phyloP scores from a whole-genome alignment of 768 basidiomycete genomes.

The Suillus occidentalis region DNA sequence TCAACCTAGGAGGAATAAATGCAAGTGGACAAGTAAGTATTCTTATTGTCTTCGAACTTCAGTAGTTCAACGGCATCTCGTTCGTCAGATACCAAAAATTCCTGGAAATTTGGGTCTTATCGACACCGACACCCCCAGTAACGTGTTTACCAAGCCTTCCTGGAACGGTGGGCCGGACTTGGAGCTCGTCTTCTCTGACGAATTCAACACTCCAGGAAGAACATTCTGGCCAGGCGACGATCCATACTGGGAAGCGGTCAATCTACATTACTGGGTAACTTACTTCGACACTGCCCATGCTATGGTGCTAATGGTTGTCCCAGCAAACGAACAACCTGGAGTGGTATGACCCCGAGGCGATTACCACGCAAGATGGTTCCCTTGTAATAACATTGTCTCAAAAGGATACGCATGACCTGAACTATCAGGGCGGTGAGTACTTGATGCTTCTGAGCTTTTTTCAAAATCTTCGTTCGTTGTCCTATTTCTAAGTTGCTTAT shows the following conservation, averaged over 20 bases:
- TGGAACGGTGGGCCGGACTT: slow-evolving; percentile 57
- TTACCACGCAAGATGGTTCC: slow-evolving; percentile 51
- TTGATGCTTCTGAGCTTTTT: slow-evolving; percentile 19
- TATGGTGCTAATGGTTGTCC: slow-evolving; percentile 25
- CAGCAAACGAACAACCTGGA: slow-evolving; percentile 53
- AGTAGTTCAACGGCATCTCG: neutral
- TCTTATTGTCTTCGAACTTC: neutral
- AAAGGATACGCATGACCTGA: slow-evolving; percentile 44
- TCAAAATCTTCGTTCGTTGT: slow-evolving; percentile 21
- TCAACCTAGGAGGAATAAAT: slow-evolving; percentile 74
- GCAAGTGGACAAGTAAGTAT: slow-evolving; percentile 62
- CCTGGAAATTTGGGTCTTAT: slow-evolving; percentile 55
- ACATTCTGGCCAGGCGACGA: slow-evolving; percentile 83
- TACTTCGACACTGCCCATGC: slow-evolving; percentile 24
- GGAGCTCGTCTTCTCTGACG: slow-evolving; percentile 74
- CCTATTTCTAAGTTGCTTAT: neutral
- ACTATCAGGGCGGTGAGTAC: slow-evolving; percentile 42
- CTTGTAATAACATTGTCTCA: slow-evolving; percentile 51
- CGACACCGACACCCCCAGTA: slow-evolving; percentile 58
- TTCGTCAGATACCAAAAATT: slow-evolving; percentile 53
- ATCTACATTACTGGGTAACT: slow-evolving; percentile 44
- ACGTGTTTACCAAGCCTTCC: slow-evolving; percentile 53
- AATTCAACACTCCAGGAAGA: slow-evolving; percentile 75
- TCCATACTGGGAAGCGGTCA: slow-evolving; percentile 74
- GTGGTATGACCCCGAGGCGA: slow-evolving; percentile 53